A percentile compares a stretch with the other conserved stretches of the same genome.
These are phyloP conservation scores for Mallotus repandus DNA, from an alignment of 441 rosid species.

Conservation along the genomic window DNA sequence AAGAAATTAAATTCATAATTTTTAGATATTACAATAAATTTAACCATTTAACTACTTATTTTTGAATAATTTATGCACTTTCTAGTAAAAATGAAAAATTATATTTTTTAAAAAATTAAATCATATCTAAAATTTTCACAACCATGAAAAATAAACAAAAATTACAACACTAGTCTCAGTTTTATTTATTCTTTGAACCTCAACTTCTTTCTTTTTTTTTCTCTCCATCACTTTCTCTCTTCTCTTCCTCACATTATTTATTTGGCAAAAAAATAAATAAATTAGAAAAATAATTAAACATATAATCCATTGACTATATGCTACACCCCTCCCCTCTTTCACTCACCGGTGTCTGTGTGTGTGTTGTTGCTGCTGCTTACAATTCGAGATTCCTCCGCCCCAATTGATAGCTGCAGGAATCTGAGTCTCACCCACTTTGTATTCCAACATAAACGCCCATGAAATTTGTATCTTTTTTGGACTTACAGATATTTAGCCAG, in stretches of 20 bases:
- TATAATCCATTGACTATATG: slow-evolving; percentile 38
- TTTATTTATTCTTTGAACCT: slow-evolving; percentile 26
- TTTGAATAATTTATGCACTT: too few relatives aligned
- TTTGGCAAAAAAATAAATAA: slow-evolving; percentile 44
- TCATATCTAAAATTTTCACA: slow-evolving; percentile 33
- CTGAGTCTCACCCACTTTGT: slow-evolving; percentile 7
- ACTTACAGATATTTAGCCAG: slow-evolving; percentile 17
- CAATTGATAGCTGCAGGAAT: slow-evolving; percentile 22
- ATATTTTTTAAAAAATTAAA: background rate
- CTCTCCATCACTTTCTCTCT: slow-evolving; percentile 14
- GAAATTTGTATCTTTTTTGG: background rate
- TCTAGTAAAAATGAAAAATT: background rate
- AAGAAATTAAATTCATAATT: too few relatives aligned
- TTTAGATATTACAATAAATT: too few relatives aligned
- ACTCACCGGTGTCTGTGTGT: background rate
- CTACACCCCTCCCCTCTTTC: slow-evolving; percentile 23
- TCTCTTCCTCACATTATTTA: slow-evolving; percentile 30
- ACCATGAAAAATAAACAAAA: slow-evolving; percentile 25
- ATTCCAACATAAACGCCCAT: background rate
- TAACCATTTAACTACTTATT: too few relatives aligned
- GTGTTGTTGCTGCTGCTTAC: slow-evolving; percentile 25
- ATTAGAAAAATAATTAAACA: slow-evolving; percentile 38
- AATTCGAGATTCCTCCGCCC: slow-evolving; percentile 25
- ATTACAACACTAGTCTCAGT: slow-evolving; percentile 26
- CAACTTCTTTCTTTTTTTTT: slow-evolving; percentile 20